These are phyloP conservation scores for Aspergillus diversus DNA, from an alignment of 495 filamentous ascomycete genomes.

Conservation along the genomic window DNA sequence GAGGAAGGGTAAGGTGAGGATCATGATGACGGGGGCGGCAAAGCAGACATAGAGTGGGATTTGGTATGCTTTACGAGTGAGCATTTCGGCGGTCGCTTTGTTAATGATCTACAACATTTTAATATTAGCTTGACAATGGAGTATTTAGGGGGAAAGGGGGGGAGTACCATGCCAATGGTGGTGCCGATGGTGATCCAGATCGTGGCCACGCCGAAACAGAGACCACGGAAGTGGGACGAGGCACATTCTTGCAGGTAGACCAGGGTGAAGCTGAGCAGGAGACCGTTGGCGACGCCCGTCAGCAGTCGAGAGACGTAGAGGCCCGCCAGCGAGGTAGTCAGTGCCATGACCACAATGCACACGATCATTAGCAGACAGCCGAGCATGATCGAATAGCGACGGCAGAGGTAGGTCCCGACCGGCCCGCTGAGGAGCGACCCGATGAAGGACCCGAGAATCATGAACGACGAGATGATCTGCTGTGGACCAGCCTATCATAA, in stretches of 20 bases:
- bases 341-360: conserved; percentile 1
- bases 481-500: background rate
- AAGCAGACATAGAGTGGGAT: conserved; percentile 10
- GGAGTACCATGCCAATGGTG: conserved; percentile 6
- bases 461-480: conserved; percentile 6
- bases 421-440: background rate
- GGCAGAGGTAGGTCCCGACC: background rate
- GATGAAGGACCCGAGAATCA: conserved; percentile 6
- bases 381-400: conserved; percentile 7
- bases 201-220: conserved; percentile 6
- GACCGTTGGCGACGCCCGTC: background rate
- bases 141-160: background rate
- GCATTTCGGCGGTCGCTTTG: conserved; percentile 2
- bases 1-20: background rate
- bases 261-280: conserved; percentile 3
- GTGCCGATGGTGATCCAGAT: conserved; percentile 8
- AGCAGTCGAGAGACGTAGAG: conserved; percentile 1
- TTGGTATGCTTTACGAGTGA: conserved; percentile 2
- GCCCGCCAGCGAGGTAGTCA: background rate
- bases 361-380: background rate
- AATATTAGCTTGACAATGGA: background rate
- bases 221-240: background rate
- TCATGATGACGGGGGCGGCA: background rate
- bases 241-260: conserved; percentile 8
- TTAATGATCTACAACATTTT: background rate